phyloP scores from a whole-genome alignment of 345 rosid genomes.

The Eucalyptus curtisii region DNA sequence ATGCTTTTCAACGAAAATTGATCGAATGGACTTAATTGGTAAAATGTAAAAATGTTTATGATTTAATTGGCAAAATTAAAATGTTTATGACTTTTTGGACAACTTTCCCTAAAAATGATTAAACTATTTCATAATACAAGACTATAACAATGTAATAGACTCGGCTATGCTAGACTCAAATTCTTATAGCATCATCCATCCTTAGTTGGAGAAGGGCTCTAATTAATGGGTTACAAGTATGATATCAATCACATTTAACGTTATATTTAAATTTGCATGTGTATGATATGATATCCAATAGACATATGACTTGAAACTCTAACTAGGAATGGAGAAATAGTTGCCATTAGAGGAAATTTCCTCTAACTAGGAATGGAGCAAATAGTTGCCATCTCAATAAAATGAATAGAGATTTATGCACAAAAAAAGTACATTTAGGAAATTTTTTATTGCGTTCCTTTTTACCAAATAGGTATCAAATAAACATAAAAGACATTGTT shows the following conservation, averaged over 20 bases:
- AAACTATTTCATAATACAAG: not conserved
- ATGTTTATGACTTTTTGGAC: not conserved
- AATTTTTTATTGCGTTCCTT: not conserved
- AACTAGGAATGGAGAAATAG: no score
- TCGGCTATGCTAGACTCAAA: not conserved
- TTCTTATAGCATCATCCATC: not conserved
- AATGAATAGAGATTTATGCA: not conserved
- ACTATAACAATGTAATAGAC: not conserved
- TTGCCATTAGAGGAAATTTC: no score
- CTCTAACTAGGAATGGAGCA: not conserved
- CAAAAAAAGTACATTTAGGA: not conserved
- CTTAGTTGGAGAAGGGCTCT: not conserved
- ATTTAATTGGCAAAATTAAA: not conserved
- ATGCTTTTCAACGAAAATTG: not conserved
- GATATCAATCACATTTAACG: not conserved
- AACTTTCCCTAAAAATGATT: not conserved
- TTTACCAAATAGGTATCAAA: not conserved
- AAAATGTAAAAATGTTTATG: no score
- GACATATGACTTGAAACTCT: not conserved
- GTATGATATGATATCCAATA: no score
- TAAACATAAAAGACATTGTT: not conserved
- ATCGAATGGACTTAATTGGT: not conserved
- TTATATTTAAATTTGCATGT: not conserved
- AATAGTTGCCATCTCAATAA: not conserved
- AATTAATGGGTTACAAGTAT: not conserved